Evolutionary conservation across 2,329 filamentous ascomycete genomes (phyloP), one percentile per base, ranked within the genome.

Genomic region (Nemania sp.): DNA sequence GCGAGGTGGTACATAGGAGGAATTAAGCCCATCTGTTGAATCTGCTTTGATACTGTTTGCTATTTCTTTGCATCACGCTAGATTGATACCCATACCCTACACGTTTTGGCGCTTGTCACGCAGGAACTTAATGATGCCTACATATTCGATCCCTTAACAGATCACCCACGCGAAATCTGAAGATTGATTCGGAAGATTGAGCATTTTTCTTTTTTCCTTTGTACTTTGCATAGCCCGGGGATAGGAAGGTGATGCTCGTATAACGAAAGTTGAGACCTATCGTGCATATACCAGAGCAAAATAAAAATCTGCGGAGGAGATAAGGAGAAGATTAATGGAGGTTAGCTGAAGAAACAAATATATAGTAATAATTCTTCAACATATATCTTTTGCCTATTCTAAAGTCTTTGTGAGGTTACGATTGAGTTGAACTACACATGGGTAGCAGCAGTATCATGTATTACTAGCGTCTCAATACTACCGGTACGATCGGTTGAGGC

Each of bases 41-140:
- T 68, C 55, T 64, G 68, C 62, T 65, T 67, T 70, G 70, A 71
- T 72, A 72, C 57, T 49, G 53, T 72, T 70, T 68, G 59, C 68
- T 66, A 66, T 70, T 71, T 66, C 52, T 64, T 70, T 65, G 38
- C 67, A 60, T 64, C 59, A 55, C 60, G 68, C 70, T 70, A 72
- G 70, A 72, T 72, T 72, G 70, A 72, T 72, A 72, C 70, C 70
- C 69, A 72, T 62, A 66, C 68, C 64, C 62, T 56, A 59, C 61
- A 66, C 32, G 41, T 64, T 62, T 54, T 59, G 29, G 56, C 68
- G 53, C 62, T 68, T 64, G 55, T 59, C 52, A 49, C 56, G 27
- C 41, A 56, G 53, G 51, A 64, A 69, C 58, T 58, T 71, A 71
- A 71, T 71, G 70, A 71, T 55, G 56, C 62, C 32, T 59, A 68